Conservation (phyloP, 345 rosid species). For the Salix suchowensis region DNA sequence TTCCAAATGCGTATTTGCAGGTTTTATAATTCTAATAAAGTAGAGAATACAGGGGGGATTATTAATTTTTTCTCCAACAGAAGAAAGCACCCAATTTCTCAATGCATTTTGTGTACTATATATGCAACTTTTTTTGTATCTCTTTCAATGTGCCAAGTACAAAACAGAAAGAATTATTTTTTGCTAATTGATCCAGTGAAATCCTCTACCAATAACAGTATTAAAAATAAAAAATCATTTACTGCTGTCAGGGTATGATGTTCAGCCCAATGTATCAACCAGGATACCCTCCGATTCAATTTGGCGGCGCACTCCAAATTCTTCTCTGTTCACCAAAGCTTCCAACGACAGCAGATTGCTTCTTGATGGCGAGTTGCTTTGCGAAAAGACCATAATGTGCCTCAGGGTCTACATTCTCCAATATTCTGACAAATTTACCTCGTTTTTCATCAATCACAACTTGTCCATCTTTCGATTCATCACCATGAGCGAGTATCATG, state of each 20-base stretch:
- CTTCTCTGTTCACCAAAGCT: conserved; percentile 67
- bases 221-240: background rate
- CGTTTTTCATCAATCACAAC: conserved; percentile 31
- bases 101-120: no score
- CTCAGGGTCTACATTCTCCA: conserved; percentile 40
- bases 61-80: no score
- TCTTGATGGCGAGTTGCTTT: conserved; percentile 34
- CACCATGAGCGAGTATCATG: conserved; percentile 51
- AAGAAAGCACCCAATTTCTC: background rate
- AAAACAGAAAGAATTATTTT: no score
- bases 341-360: conserved; percentile 69
- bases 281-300: background rate
- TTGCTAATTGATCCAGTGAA: no score
- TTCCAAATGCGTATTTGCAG: no score
- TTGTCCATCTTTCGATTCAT: conserved; percentile 55
- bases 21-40: no score
- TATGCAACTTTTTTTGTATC: no score
- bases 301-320: conserved; percentile 53
- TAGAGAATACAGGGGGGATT: no score
- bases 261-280: background rate
- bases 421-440: conserved; percentile 42
- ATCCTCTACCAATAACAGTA: no score
- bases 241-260: conserved; percentile 8
- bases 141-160: no score
- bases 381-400: conserved; percentile 46